Evolutionary conservation across 768 basidiomycete species (phyloP).

Genomic region (Russula dissimulans): DNA sequence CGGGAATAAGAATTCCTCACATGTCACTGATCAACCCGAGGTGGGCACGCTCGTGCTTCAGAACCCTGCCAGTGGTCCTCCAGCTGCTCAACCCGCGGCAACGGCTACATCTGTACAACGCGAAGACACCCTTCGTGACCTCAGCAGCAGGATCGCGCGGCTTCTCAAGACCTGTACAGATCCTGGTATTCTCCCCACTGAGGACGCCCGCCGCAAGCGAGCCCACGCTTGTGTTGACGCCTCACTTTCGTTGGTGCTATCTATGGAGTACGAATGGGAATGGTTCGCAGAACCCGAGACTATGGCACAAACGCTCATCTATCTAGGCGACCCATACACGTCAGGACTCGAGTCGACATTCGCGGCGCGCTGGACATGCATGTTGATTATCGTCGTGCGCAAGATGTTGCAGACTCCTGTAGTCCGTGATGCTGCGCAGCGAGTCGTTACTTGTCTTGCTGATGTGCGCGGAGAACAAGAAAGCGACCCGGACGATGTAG

Average conservation of each 20-base stretch:
- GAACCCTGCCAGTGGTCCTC: background rate
- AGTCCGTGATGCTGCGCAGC: constrained; percentile 1
- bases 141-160: constrained; percentile 5
- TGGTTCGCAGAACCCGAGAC: constrained; percentile 11
- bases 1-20: background rate
- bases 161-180: constrained; percentile 13
- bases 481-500: background rate
- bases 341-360: background rate
- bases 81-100: background rate
- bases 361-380: constrained; percentile 13
- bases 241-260: constrained; percentile 7
- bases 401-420: background rate
- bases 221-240: constrained; percentile 14
- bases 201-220: constrained; percentile 3
- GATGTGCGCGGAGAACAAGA: background rate
- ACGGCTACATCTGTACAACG: too few species aligned
- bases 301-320: constrained; percentile 4
- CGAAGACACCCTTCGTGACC: background rate
- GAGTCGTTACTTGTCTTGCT: background rate
- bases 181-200: background rate
- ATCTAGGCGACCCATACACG: background rate
- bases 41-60: background rate
- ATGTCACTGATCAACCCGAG: background rate
- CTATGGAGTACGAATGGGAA: constrained; percentile 11
- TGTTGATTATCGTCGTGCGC: constrained; percentile 10